A percentile compares a stretch with the other conserved stretches of the same genome.
Conservation (phyloP, 2,329 filamentous ascomycete genomes). For the Plenodomus biglobosus region DNA sequence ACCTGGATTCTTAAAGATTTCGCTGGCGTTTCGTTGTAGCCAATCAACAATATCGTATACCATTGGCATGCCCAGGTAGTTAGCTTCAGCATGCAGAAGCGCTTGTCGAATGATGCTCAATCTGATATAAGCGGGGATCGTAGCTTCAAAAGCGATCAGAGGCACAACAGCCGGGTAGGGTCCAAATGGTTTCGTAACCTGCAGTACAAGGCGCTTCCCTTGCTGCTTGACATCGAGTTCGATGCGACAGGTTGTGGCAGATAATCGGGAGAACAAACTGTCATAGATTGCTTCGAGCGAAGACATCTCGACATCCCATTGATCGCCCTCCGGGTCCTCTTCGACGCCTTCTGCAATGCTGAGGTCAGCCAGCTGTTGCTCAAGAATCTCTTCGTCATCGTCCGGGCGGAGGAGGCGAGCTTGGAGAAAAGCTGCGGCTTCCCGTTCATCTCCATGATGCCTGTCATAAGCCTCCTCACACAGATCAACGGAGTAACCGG, state of each 20-base stretch:
- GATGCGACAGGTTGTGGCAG: constrained; percentile 68
- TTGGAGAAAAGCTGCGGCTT: constrained; percentile 79
- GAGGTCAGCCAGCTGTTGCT: constrained; percentile 39
- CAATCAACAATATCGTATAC: constrained; percentile 89
- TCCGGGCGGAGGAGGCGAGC: constrained; percentile 58
- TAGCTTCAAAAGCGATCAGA: constrained; percentile 67
- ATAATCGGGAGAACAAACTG: constrained; percentile 58
- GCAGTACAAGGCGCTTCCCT: constrained; percentile 55
- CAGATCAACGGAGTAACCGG: constrained; percentile 83
- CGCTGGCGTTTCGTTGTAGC: constrained; percentile 80
- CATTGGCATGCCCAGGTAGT: constrained; percentile 82
- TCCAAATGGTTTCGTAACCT: constrained; percentile 68
- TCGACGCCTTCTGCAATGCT: constrained; percentile 46
- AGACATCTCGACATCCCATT: constrained; percentile 83
- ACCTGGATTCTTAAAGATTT: constrained; percentile 82
- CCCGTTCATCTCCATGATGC: constrained; percentile 69
- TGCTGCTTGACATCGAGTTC: constrained; percentile 57
- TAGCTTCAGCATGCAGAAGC: constrained; percentile 68
- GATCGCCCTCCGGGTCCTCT: constrained; percentile 52
- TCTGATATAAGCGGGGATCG: constrained; percentile 88
- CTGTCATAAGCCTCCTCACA: constrained; percentile 76
- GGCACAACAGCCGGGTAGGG: constrained; percentile 70
- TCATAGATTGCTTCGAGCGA: constrained; percentile 86
- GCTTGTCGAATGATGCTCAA: constrained; percentile 81
- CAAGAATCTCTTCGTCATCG: constrained; percentile 31